Percentiles rank a stretch among this genome's conserved stretches.
Conservation (phyloP, 371 early-diverging fungal genomes). For the Circinella umbellata region DNA sequence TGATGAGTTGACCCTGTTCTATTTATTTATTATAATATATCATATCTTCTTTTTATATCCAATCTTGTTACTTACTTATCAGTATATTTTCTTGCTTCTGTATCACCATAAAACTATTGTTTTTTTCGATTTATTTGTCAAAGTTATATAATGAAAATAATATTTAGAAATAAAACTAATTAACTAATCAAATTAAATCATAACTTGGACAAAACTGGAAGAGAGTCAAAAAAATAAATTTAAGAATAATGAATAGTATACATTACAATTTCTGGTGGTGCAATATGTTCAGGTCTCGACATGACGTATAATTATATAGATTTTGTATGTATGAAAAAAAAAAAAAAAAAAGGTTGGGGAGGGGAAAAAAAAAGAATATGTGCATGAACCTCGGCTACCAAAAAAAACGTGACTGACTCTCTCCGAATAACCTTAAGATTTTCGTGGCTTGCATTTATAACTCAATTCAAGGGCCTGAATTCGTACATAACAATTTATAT, state of each 20-base stretch:
- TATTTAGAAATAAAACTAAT: background rate
- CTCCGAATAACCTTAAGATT: no score
- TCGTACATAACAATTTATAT: background rate
- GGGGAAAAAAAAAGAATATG: no score
- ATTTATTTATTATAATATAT: no score
- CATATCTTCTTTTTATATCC: no score
- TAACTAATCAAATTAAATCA: background rate
- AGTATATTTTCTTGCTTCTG: conserved; percentile 95
- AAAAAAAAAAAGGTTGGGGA: background rate
- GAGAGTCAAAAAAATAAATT: no score
- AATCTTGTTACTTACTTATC: conserved; percentile 68
- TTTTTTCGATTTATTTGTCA: no score
- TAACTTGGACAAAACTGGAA: no score
- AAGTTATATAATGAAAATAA: conserved; percentile 1
- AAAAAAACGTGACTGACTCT: background rate
- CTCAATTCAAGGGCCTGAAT: background rate
- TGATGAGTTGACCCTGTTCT: no score
- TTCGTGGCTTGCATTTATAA: no score
- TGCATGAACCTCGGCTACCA: no score
- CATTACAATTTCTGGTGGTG: conserved; percentile 94
- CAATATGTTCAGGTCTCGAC: conserved; percentile 95
- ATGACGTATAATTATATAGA: conserved; percentile 38
- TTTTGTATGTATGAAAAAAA: background rate
- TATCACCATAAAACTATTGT: conserved; percentile 81
- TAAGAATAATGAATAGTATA: background rate